phyloP scores from a whole-genome alignment of 139 green algal species.

The Coccomyxa sp. region DNA sequence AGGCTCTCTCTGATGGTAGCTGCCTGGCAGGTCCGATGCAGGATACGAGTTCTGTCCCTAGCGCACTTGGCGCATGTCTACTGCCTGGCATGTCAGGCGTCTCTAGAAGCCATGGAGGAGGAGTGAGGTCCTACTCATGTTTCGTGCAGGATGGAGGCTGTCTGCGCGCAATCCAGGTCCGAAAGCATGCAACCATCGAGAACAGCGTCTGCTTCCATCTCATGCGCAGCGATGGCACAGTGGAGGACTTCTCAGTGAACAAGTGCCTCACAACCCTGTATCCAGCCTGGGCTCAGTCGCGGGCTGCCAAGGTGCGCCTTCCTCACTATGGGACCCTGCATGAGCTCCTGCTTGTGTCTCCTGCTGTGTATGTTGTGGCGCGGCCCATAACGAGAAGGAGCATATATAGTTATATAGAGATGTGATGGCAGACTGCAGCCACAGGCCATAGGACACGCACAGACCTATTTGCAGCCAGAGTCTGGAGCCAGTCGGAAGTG shows the following conservation, averaged over 20 bases:
- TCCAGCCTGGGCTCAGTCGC: slow-evolving; percentile 10
- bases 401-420: too few species aligned
- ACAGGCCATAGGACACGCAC: too few species aligned
- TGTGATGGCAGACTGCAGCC: too few species aligned
- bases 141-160: slow-evolving; percentile 33
- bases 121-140: not conserved
- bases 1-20: not conserved
- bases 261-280: slow-evolving; percentile 66
- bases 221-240: slow-evolving; percentile 49
- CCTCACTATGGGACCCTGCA: not conserved
- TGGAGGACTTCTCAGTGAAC: slow-evolving; percentile 71
- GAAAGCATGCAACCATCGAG: slow-evolving; percentile 11
- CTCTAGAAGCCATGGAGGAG: not conserved
- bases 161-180: slow-evolving; percentile 49
- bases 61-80: not conserved
- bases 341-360: not conserved
- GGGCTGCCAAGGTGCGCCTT: not conserved
- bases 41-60: not conserved
- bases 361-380: too few species aligned
- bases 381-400: too few species aligned
- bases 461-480: too few species aligned
- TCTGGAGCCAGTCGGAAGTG: too few species aligned
- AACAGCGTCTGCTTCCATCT: slow-evolving; percentile 48
- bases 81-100: not conserved
- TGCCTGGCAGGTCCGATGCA: not conserved